A percentile compares a stretch with the other conserved stretches of the same genome.
phyloP scores from a whole-genome alignment of 306 rosid species.

The Echinosophora koreensis region DNA sequence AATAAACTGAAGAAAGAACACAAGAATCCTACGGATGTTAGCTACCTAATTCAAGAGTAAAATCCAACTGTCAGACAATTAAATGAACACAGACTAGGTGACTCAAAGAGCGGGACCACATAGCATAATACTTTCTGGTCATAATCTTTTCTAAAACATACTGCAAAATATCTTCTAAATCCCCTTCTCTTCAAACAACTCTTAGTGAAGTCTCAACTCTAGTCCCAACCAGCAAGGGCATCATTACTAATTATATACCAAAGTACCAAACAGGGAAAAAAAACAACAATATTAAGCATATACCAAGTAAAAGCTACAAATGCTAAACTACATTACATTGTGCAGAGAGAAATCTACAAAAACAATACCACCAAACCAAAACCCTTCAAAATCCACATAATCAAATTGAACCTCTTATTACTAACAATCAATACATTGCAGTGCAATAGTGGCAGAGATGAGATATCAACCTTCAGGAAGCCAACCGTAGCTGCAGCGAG shows the following conservation, averaged over 20 bases:
- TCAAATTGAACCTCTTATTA: background rate
- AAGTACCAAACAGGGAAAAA: background rate
- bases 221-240: constrained; percentile 5
- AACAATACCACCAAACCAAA: constrained; percentile 17
- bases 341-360: background rate
- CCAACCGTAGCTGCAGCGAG: constrained; percentile 68
- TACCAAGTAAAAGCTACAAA: too few species aligned
- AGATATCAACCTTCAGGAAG: constrained; percentile 74
- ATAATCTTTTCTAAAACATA: background rate
- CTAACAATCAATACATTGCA: constrained; percentile 1
- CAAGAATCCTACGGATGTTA: constrained; percentile 52
- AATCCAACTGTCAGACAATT: constrained; percentile 50
- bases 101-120: constrained; percentile 36
- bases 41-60: constrained; percentile 63
- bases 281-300: background rate
- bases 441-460: background rate
- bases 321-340: too few species aligned
- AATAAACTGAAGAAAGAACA: constrained; percentile 54
- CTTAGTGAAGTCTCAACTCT: constrained; percentile 18
- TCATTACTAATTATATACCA: background rate
- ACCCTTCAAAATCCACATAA: background rate
- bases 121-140: constrained; percentile 30
- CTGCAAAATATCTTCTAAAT: constrained; percentile 14
- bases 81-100: constrained; percentile 25
- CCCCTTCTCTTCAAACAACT: constrained; percentile 23